Evolutionary conservation across 2,329 filamentous ascomycete genomes (phyloP).

Genomic region (Epichloe aotearoae): DNA sequence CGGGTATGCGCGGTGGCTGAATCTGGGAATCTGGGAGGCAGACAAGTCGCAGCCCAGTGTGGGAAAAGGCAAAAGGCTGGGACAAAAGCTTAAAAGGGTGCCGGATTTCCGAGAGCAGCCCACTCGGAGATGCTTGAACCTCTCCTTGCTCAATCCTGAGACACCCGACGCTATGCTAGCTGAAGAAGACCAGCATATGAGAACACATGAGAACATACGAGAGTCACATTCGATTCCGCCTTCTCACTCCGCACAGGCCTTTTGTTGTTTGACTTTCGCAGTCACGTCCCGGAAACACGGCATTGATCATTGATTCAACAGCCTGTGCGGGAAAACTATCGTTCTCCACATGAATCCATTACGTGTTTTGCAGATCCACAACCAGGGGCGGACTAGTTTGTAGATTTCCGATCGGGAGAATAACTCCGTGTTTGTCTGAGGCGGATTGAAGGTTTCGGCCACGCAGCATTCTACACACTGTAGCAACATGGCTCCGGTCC

Average conservation of each 20-base stretch:
- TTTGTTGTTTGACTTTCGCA: not conserved
- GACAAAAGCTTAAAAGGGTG: not conserved
- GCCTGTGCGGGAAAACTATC: not conserved
- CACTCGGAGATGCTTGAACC: not conserved
- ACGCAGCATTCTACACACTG: not conserved
- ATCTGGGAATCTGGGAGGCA: not conserved
- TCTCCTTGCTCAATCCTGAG: not conserved
- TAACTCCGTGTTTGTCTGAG: not conserved
- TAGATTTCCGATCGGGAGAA: not conserved
- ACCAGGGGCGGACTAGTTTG: not conserved
- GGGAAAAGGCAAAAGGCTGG: too few species aligned
- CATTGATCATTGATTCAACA: not conserved
- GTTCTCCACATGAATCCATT: not conserved
- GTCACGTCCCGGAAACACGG: not conserved
- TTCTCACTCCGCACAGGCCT: not conserved
- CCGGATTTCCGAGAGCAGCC: not conserved
- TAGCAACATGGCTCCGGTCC: not conserved
- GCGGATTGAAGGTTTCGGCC: not conserved
- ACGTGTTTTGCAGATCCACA: not conserved
- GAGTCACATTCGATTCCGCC: not conserved
- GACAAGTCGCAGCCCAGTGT: not conserved
- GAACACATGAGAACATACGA: too few species aligned
- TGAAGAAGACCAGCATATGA: not conserved
- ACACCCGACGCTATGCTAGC: not conserved
- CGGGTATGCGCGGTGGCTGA: not conserved